These are phyloP conservation scores for Arthrobotrys musiformis DNA, from an alignment of 2,329 filamentous ascomycete genomes.

Conservation along the genomic window DNA sequence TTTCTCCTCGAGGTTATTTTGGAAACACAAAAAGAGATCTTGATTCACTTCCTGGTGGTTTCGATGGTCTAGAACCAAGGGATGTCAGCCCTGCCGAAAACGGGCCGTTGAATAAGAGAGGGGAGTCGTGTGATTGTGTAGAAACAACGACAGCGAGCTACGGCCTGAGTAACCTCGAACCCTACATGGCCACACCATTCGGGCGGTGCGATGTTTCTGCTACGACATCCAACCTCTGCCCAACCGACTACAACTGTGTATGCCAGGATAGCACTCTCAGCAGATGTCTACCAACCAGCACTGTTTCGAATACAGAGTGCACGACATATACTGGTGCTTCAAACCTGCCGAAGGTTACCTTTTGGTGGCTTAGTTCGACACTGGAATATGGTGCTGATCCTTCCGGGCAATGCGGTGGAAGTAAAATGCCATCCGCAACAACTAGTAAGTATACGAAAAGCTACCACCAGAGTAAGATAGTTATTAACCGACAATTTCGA, in stretches of 20 bases:
- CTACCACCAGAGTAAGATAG: background rate
- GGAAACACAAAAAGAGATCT: conserved; percentile 6
- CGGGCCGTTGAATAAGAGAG: conserved; percentile 14
- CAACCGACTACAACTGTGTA: conserved; percentile 34
- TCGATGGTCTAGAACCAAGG: conserved; percentile 7
- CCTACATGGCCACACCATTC: conserved; percentile 47
- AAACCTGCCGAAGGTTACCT: background rate
- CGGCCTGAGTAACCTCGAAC: conserved; percentile 4
- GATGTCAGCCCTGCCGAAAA: background rate
- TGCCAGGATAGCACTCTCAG: conserved; percentile 20
- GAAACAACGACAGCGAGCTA: conserved; percentile 5
- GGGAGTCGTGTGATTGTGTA: conserved; percentile 7
- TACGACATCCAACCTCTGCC: conserved; percentile 34
- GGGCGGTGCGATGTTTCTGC: conserved; percentile 4
- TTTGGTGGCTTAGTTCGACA: conserved; percentile 28
- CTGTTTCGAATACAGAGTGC: conserved; percentile 7
- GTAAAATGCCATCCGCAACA: background rate
- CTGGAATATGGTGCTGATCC: conserved; percentile 27
- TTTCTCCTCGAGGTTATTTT: background rate
- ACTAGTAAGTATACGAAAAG: conserved; percentile 6
- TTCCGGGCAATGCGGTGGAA: conserved; percentile 49
- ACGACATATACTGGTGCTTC: conserved; percentile 21
- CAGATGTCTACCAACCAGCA: conserved; percentile 31
- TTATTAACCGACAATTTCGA: background rate
- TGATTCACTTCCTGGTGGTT: background rate